Evolutionary conservation across 257 asterid species (phyloP).

Genomic region (Eucommia ulmoides): DNA sequence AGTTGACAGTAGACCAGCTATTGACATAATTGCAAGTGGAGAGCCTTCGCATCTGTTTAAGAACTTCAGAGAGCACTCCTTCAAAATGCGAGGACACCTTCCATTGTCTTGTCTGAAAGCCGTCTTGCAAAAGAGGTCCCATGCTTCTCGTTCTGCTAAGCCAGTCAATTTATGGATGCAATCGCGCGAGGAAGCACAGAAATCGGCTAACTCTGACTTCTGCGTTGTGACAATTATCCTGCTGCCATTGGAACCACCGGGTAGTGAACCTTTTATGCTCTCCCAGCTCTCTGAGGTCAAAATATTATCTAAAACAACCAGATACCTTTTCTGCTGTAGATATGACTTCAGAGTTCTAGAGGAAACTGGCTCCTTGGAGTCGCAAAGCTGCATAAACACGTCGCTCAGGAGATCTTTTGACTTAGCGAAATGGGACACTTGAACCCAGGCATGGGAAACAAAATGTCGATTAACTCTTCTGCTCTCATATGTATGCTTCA

Average conservation of each 20-base stretch:
- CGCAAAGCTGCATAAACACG: not conserved
- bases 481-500: conserved; percentile 12
- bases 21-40: not conserved
- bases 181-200: not conserved
- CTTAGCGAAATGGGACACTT: conserved; percentile 9
- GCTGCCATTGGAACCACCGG: not conserved
- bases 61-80: not conserved
- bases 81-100: not conserved
- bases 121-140: not conserved
- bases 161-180: not conserved
- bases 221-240: not conserved
- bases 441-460: conserved; percentile 26
- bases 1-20: not conserved
- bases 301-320: not conserved
- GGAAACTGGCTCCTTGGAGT: not conserved
- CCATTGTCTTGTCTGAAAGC: not conserved
- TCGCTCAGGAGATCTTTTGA: not conserved
- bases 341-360: not conserved
- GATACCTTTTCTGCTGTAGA: not conserved
- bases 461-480: conserved; percentile 7
- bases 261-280: not conserved
- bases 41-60: not conserved
- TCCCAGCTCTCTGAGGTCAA: not conserved
- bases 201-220: not conserved
- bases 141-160: not conserved